Evolutionary conservation across 352 stramenopile species (phyloP), one percentile per base, ranked within the genome.

Genomic region (Aphanomyces stellatus): DNA sequence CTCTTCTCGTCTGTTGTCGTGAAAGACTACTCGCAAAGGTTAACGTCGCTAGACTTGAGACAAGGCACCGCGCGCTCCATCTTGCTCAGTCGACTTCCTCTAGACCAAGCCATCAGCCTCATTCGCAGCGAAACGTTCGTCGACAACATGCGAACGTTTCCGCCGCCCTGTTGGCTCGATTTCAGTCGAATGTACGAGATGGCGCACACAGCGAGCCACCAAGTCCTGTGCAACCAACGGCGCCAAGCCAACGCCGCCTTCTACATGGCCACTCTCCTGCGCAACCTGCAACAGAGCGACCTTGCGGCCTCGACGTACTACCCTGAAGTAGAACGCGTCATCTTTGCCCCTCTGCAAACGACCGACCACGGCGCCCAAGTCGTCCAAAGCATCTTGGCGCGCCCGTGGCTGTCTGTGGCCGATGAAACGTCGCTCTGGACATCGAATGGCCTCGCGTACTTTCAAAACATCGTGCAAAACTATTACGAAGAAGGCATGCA

Each of bases 91-190:
- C 15, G 3, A 4, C 24, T 57, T 8, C 15, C 49, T 17, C 49
- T 37, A 7, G 49, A 57, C 25, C 15, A 8, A 8, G 49, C 25
- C 3, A 34, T 57, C n/a, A n/a, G 4, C 30, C 13, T 57, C 49
- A 5, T 57, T 3, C 49, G 30, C 15, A 22, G 15, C 25, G 19
- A 34, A 3, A 17, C 22, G 5, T 57, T 57, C 7, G 13, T 40
- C 10, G 24, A 33, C 22, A 57, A 57, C 30, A 40, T 57, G 49
- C 49, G 24, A 13, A 53, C 31, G 60, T 57, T 41, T 13, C 11
- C 43, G 13, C 60, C 51, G 60, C 34, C n/a, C 7, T 67, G 60
- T n/a, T 67, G 60, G 60, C 8, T 56, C 4, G 60, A 67, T 31
- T 56, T 67, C 19, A 56, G 57, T 19, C 37, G 43, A 25, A 37